Conservation (phyloP, 768 basidiomycete genomes). For the Leccinum pellstonianum region DNA sequence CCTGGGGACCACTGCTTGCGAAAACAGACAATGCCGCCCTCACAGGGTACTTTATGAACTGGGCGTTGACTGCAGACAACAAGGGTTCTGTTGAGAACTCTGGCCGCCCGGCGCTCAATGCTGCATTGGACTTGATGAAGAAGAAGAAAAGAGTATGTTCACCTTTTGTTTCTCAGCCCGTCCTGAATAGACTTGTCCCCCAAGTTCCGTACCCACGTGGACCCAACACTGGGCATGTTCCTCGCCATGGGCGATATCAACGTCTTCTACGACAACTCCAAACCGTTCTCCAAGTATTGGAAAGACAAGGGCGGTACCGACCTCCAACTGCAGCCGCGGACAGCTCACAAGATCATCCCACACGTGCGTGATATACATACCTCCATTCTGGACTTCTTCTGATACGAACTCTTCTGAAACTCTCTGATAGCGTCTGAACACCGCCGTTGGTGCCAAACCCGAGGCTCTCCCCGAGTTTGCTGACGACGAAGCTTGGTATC, state of each 20-base stretch:
- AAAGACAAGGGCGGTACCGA: conserved; percentile 26
- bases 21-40: conserved; percentile 33
- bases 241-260: conserved; percentile 16
- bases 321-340: conserved; percentile 24
- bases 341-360: conserved; percentile 37
- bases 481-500: conserved; percentile 35
- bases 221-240: not conserved
- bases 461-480: conserved; percentile 35
- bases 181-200: not conserved
- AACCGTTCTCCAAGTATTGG: conserved; percentile 37
- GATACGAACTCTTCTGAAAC: not conserved
- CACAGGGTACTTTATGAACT: conserved; percentile 50
- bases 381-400: not conserved
- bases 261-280: conserved; percentile 37
- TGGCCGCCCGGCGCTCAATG: not conserved
- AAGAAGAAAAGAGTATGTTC: conserved; percentile 18
- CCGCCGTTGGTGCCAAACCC: conserved; percentile 26
- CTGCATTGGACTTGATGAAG: conserved; percentile 12
- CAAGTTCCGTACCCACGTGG: conserved; percentile 13
- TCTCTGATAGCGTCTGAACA: conserved; percentile 32
- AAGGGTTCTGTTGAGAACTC: conserved; percentile 8
- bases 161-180: not conserved
- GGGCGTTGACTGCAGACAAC: conserved; percentile 23
- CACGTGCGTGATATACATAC: conserved; percentile 34
- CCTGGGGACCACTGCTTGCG: conserved; percentile 41